Base-by-base conservation (phyloP, 805 yeast species). In the Candida chauliodis region DNA sequence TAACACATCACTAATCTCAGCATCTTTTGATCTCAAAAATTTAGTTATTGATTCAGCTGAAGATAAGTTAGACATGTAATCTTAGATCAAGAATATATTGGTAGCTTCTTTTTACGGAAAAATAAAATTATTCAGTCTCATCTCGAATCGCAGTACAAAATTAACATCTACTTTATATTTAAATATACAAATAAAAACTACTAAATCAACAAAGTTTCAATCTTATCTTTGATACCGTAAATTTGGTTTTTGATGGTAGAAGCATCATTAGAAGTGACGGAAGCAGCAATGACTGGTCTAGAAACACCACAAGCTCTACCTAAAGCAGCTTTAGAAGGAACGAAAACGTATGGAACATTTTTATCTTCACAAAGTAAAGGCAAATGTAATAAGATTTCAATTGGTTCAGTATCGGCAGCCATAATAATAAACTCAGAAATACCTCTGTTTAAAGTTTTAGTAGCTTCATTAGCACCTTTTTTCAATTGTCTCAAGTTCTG, bases 231-330 rank as follows among this genome's bases (percentile, higher is more conserved):
- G 71, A 91, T 89, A 63, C 86, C 86, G 72, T 85, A 89, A 73
- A 93, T 87, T 78, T 91, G 98, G 79, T 75, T 87, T 79, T 89
- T 89, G 75, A 93, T 86, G 59, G 96, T 85, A 55, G 97, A 89
- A 58, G 96, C 95, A 63, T 93, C 99, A 74, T 93, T 93, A 52
- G 98, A 81, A 65, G 99, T 93, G 63, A 93, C 93, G 48, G 95
- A 84, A 49, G 97, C 97, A 62, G 99, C 95, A 65, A 93, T 91
- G 45, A 93, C 99, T 52, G 98, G 97, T 79, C 99, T 86, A 41
- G 98, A 88, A 48, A 93, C 99, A 75, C 99, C 99, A 76, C 99
- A 93, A 58, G 99, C 98, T 77, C 99, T 87, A 69, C 99, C 99
- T 58, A 93, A 78, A 48, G 99, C 99, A 61, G 93, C 81, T 79